Conservation (phyloP, 1,139 yeast species). For the Saccharomycopsis hybrid region DNA sequence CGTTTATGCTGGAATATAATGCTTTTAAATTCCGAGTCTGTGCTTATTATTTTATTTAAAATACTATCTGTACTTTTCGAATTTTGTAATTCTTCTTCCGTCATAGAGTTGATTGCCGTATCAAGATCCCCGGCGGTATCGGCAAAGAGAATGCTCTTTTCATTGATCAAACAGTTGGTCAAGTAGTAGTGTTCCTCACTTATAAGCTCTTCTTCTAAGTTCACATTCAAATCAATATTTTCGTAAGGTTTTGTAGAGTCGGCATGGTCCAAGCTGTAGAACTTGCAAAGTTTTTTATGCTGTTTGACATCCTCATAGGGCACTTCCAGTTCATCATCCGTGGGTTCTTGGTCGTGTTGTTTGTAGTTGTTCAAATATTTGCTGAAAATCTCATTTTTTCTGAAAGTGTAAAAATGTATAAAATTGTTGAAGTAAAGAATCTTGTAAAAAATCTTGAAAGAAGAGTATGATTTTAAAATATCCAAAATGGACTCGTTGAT, state of each 20-base stretch:
- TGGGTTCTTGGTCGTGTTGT: neutral
- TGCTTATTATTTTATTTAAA: slow-evolving; percentile 13
- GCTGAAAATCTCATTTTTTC: slow-evolving; percentile 3
- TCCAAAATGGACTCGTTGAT: slow-evolving; percentile 14
- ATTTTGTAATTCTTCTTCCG: slow-evolving; percentile 13
- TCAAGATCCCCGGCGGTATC: slow-evolving; percentile 17
- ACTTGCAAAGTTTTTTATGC: slow-evolving; percentile 9
- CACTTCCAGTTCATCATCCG: no score
- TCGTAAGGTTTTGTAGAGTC: slow-evolving; percentile 4
- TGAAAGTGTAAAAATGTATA: slow-evolving; percentile 2
- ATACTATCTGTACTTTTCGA: slow-evolving; percentile 8
- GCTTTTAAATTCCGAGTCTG: slow-evolving; percentile 19
- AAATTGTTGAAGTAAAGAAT: slow-evolving; percentile 20
- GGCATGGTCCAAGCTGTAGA: slow-evolving; percentile 5
- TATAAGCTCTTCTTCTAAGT: slow-evolving; percentile 10
- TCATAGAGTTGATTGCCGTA: slow-evolving; percentile 8
- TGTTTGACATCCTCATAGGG: neutral
- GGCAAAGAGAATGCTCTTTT: slow-evolving; percentile 8
- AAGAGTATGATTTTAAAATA: slow-evolving; percentile 12
- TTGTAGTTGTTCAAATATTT: neutral
- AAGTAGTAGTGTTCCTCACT: slow-evolving; percentile 18
- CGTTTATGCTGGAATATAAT: slow-evolving; percentile 9
- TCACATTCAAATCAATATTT: slow-evolving; percentile 7
- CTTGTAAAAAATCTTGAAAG: slow-evolving; percentile 20
- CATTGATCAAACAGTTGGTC: slow-evolving; percentile 10